Evolutionary conservation across 345 rosid species (phyloP).

Genomic region (Eucalyptus urophylla): DNA sequence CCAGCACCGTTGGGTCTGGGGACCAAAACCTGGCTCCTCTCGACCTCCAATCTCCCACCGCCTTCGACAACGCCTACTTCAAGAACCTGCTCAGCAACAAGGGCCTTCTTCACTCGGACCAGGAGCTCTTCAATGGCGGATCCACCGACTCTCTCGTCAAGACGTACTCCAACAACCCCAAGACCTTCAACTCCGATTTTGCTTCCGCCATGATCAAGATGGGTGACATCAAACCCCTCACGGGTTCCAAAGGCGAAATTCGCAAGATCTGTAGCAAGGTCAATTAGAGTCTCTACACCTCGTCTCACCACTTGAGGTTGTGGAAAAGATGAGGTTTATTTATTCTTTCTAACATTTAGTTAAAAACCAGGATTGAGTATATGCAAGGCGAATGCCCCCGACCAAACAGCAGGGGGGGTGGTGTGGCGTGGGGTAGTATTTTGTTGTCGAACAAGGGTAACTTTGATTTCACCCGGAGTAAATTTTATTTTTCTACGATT

Average conservation of each 20-base stretch:
- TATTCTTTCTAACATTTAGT: background rate
- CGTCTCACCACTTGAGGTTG: too few relatives aligned
- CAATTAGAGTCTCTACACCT: background rate
- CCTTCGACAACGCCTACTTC: constrained; percentile 43
- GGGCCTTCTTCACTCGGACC: constrained; percentile 44
- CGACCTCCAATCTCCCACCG: constrained; percentile 37
- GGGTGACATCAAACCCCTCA: background rate
- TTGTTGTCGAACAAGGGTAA: too few relatives aligned
- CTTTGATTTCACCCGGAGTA: background rate
- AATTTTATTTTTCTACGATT: background rate
- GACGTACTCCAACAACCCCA: constrained; percentile 21
- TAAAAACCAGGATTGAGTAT: background rate
- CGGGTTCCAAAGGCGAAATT: background rate
- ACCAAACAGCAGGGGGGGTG: background rate
- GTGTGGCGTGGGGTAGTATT: background rate
- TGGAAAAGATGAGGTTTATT: too few relatives aligned
- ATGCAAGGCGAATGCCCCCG: background rate
- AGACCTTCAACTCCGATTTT: constrained; percentile 2
- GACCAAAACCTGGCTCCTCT: constrained; percentile 16
- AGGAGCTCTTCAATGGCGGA: constrained; percentile 27
- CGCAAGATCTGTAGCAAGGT: background rate
- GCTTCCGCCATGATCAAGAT: background rate
- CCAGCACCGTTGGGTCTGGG: constrained; percentile 1
- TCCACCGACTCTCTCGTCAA: constrained; percentile 27
- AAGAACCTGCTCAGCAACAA: constrained; percentile 31